Evolutionary conservation across 441 rosid species (phyloP), one percentile per base, ranked within the genome.

Genomic region (Adansonia rubrostipa): DNA sequence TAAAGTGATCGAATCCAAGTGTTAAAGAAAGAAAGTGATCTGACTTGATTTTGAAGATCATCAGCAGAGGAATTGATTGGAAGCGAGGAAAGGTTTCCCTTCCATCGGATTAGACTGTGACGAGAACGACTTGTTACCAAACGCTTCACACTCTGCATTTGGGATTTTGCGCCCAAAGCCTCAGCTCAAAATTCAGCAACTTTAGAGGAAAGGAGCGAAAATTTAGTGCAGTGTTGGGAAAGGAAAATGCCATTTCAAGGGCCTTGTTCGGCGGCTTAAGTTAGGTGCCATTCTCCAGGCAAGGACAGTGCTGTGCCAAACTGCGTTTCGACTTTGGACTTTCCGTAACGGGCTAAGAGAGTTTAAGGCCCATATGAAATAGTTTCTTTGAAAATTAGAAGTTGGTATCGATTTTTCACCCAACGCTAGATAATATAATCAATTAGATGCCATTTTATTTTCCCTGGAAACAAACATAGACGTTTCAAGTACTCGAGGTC

Each of bases 21-120:
- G 11, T 56, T 19, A 53, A 11, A 40, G 40, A 64, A 51, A 11
- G 58, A 50, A 7, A 74, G 57, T 62, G 65, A 60, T 73, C 80
- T 53, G 24, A 90, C 98, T 81, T 92, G 92, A 71, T 73, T 79
- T 33, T 88, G 87, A 72, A 85, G 84, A 77, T 84, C 91, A 47
- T 88, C 93, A 47, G 78, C 20, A 28, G 81, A 14, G 51, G 78
- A 78, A 13, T 78, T 81, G 72, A 81, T 79, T 20, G 90, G 79
- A 79, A 80, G 72, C 73, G 89, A 84, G 51, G 88, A 90, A 62
- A 87, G 79, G 77, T 75, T 84, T 51, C 85, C 80, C 84, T 62
- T 50, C 20, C 50, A 44, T 73, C 48, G 77, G 80, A 63, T 66
- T 42, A 42, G 79, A 54, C 61, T 72, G 50, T 76, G 20, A 60